A percentile compares a stretch with the other conserved stretches of the same genome.
Evolutionary conservation across 345 rosid species (phyloP).

Genomic region (Durio zibethinus): DNA sequence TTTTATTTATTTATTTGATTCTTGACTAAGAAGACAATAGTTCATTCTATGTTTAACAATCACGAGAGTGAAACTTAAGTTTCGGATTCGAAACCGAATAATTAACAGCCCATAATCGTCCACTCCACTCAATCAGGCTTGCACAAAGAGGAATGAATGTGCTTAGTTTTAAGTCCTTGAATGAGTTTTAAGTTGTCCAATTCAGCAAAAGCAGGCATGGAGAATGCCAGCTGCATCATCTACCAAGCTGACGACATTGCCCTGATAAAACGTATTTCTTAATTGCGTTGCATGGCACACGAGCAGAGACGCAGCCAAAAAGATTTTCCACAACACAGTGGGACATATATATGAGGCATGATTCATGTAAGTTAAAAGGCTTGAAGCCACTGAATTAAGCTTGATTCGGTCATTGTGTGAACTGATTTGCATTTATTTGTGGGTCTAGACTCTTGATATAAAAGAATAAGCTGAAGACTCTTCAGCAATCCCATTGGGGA

Average conservation of each 20-base stretch:
- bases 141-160: background rate
- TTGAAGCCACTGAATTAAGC: background rate
- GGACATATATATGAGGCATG: background rate
- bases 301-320: background rate
- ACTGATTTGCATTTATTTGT: background rate
- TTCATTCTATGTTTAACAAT: background rate
- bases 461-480: background rate
- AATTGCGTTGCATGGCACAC: background rate
- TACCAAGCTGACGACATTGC: background rate
- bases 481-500: background rate
- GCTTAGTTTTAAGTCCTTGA: background rate
- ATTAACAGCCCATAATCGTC: slow-evolving; percentile 13
- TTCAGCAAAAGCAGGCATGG: background rate
- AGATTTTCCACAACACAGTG: background rate
- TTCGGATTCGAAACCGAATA: background rate
- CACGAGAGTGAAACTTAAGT: slow-evolving; percentile 6
- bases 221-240: background rate
- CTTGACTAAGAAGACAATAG: background rate
- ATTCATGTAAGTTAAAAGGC: background rate
- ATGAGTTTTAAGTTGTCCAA: background rate
- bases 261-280: background rate
- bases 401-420: background rate
- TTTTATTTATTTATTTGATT: background rate
- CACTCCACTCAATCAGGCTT: slow-evolving; percentile 18
- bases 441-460: background rate